Base-by-base conservation (phyloP, 768 basidiomycete species). In the Lentinula sp. region DNA sequence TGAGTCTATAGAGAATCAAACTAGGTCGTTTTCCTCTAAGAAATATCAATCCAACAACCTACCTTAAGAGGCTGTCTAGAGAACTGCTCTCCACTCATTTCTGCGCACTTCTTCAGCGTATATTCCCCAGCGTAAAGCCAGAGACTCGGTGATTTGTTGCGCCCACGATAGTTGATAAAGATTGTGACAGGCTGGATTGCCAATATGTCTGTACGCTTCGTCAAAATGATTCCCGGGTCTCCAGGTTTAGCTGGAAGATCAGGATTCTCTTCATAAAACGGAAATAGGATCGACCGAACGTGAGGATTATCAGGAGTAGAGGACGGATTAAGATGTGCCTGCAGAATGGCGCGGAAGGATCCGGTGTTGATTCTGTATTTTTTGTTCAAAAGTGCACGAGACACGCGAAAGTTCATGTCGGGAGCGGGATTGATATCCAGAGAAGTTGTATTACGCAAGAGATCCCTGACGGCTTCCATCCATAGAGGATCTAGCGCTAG, bases 71-170 rank as follows among this genome's bases (percentile, higher is more conserved):
- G 57, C 21, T 34, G 48, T 37, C 28, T 34, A 13, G 28, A 37
- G 23, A 59, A 59, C 46, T 59, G 45, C 28, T 48, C 45, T 10
- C 21, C 37, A 21, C 16, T 48, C 45, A 59, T 32, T 43, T 48
- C 45, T 4, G 37, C 48, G 9, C 16, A 32, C 23, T 48, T 59
- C n/a, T 59, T 23, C 32, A 59, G 10, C 8, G 13, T 21, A 23
- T 59, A 48, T 9, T 59, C 57, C 10, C 57, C 57, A 32, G 35
- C 23, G 16, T 59, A 59, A 15, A 48, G 31, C 57, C 57, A 59
- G 6, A 59, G 45, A 50, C 57, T n/a, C 5, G 55, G 55, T 4
- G 37, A 7, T 9, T 37, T 46, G 15, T 23, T 42, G 6, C 45
- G 28, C 34, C 28, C 31, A 13, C 10, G 13, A 9, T 35, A 49